Conservation (phyloP, 129 eudicot genomes). For the Artemisia annua region DNA sequence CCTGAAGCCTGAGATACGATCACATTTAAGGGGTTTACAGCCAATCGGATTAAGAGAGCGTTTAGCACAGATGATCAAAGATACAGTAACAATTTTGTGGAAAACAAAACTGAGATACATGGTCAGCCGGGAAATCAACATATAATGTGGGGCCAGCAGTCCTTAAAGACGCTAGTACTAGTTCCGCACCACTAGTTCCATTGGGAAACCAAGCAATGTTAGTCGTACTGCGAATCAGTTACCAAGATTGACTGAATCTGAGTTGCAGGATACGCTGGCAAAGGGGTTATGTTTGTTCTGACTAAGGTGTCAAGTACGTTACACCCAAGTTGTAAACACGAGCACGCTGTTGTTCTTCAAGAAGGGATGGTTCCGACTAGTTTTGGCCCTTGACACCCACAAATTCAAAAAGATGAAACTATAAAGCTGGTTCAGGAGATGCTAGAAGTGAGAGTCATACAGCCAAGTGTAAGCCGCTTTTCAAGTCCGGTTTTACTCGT, state of each 20-base stretch:
- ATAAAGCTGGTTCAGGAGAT: background rate
- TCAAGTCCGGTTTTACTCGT: background rate
- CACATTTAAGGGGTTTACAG: background rate
- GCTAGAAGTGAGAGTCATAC: background rate
- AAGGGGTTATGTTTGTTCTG: background rate
- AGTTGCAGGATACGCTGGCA: background rate
- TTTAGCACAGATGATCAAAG: background rate
- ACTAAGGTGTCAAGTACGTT: too few relatives aligned
- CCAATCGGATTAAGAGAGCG: background rate
- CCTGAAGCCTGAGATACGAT: background rate
- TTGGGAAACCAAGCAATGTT: background rate
- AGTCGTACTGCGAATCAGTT: background rate
- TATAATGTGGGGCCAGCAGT: background rate
- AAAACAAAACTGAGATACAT: background rate
- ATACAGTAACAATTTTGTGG: background rate
- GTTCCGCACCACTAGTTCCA: background rate
- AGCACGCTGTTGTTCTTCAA: too few relatives aligned
- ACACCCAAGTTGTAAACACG: too few relatives aligned
- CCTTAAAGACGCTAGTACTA: background rate
- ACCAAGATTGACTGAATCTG: background rate
- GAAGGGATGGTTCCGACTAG: too few relatives aligned
- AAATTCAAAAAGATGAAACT: too few relatives aligned
- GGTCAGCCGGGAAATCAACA: background rate
- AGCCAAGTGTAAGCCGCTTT: background rate
- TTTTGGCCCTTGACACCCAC: too few relatives aligned